Evolutionary conservation across 441 rosid species (phyloP), one percentile per base, ranked within the genome.

Genomic region (Syzygium malaccense): DNA sequence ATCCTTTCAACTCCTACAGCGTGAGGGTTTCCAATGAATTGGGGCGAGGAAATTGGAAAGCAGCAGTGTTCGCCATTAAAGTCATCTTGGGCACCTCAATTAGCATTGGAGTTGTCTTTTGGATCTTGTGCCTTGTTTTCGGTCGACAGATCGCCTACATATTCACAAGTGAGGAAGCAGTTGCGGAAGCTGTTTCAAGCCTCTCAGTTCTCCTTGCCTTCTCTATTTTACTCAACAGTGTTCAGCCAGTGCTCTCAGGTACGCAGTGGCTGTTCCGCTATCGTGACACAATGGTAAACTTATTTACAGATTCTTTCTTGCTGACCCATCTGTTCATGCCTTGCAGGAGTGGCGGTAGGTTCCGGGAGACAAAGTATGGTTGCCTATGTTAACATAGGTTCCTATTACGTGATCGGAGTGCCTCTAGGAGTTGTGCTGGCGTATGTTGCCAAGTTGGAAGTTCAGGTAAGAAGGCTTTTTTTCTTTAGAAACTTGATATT

Each of bases 1-100:
- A 25, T 78, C 5, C 6, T 13, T 78, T 78, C 84, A 45, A 78
- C 25, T 75, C 84, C 30, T 5, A 4, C 89, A 96, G 98, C 4
- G 98, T 94, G 37, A 86, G 99, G 66, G 96, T 96, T 55, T 94
- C 98, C 49, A 96, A 96, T 87, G 98, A 94, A 91, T 88, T 96
- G 23, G 99, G 98, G 20, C 92, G 90, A 90, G 97, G 99, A 88
- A 91, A 94, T 26, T 93, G 93, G 1, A 87, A 88, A 8, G 96
- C 94, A 11, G 96, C 94, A 37, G 92, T 89, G 53, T 95, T 95
- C 79, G 87, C 98, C 12, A 91, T 95, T 8, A 95, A 93, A 90
- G 94, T 94, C 75, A 91, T 89, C 78, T 87, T 94, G 10, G 13
- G 85, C 41, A 94, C 91, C 56, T 92, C 96, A 79, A 25, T 48